Conservation (phyloP, 2,329 filamentous ascomycete species). For the Trichophyton rubrum region DNA sequence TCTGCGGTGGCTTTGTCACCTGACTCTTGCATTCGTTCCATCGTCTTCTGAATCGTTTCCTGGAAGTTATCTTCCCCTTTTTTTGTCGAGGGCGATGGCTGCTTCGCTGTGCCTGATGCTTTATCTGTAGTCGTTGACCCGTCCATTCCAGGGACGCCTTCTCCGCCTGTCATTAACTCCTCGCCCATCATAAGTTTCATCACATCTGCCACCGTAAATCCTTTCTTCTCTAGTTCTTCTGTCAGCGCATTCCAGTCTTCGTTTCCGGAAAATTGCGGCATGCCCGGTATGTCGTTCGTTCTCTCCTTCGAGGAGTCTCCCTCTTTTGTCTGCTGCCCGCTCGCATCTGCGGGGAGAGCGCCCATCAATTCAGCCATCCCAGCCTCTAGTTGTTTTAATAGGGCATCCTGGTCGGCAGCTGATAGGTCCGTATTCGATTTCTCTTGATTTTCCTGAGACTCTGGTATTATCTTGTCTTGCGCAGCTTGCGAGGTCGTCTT, state of each 20-base stretch:
- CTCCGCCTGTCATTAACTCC: slow-evolving; percentile 7
- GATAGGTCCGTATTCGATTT: neutral
- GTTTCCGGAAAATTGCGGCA: slow-evolving; percentile 13
- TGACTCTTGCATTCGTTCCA: slow-evolving; percentile 90
- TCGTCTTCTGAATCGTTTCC: slow-evolving; percentile 82
- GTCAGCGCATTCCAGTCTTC: slow-evolving; percentile 21
- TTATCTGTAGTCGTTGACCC: slow-evolving; percentile 11
- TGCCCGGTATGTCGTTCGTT: neutral
- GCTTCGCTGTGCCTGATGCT: slow-evolving; percentile 14
- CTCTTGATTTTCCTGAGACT: neutral
- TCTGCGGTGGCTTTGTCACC: slow-evolving; percentile 71
- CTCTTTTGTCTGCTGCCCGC: slow-evolving; percentile 23
- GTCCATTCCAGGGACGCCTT: slow-evolving; percentile 5
- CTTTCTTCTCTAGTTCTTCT: slow-evolving; percentile 21
- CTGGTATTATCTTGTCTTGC: neutral
- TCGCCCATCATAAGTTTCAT: slow-evolving; percentile 23
- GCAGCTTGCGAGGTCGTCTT: neutral
- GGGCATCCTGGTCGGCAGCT: slow-evolving; percentile 32
- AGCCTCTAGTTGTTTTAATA: slow-evolving; percentile 73
- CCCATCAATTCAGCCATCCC: slow-evolving; percentile 72
- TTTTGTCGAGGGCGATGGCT: slow-evolving; percentile 16
- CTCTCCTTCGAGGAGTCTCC: slow-evolving; percentile 51
- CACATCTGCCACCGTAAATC: slow-evolving; percentile 19
- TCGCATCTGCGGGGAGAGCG: slow-evolving; percentile 38
- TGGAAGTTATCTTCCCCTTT: slow-evolving; percentile 59